These are phyloP conservation scores for Candida gigantensis DNA, from an alignment of 1,139 yeast genomes.

Conservation along the genomic window DNA sequence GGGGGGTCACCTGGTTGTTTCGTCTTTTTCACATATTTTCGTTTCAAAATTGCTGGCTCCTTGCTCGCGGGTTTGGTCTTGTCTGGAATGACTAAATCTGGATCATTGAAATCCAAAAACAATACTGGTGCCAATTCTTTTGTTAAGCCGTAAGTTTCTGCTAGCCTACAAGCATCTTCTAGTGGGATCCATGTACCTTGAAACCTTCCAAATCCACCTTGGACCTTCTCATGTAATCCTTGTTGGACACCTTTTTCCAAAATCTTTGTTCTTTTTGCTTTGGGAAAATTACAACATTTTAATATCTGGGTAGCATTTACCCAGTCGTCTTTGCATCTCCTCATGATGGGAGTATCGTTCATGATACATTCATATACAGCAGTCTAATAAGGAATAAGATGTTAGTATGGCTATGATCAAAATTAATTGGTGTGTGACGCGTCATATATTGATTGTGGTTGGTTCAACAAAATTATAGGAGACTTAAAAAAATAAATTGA, in stretches of 20 bases:
- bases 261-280: constrained; percentile 89
- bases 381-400: constrained; percentile 24
- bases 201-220: constrained; percentile 96
- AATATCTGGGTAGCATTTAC: constrained; percentile 97
- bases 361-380: constrained; percentile 86
- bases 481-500: not conserved
- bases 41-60: constrained; percentile 46
- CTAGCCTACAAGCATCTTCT: constrained; percentile 54
- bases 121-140: constrained; percentile 58
- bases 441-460: constrained; percentile 6
- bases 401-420: constrained; percentile 2
- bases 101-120: constrained; percentile 49
- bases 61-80: constrained; percentile 47
- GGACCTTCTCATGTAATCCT: constrained; percentile 87
- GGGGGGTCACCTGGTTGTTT: constrained; percentile 40
- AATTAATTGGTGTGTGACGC: constrained; percentile 11
- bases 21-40: constrained; percentile 43
- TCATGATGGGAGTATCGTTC: constrained; percentile 87
- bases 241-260: constrained; percentile 88
- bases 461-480: not conserved
- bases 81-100: constrained; percentile 47
- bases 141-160: constrained; percentile 53
- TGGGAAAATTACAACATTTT: constrained; percentile 92
- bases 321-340: constrained; percentile 89
- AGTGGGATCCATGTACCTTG: constrained; percentile 98